These are phyloP conservation scores for Nitzschia inconspicua DNA, from an alignment of 108 stramenopile genomes.

Conservation along the genomic window DNA sequence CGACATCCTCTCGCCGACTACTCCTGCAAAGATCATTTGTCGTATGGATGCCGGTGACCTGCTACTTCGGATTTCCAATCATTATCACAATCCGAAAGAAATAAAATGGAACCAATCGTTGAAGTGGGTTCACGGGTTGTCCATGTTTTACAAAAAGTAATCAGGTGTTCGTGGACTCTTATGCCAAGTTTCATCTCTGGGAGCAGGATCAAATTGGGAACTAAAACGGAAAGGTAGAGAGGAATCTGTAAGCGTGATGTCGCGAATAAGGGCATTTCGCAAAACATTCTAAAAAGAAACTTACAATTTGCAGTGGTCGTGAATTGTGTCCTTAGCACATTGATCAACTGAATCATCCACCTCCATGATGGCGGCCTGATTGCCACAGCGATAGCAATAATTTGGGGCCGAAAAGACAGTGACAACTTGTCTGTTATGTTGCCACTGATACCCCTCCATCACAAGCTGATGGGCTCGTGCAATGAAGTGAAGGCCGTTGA, in stretches of 20 bases:
- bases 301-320: conserved; percentile 66
- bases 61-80: no score
- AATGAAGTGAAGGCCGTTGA: conserved; percentile 87
- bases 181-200: conserved; percentile 92
- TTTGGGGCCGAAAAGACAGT: conserved; percentile 98
- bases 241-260: background rate
- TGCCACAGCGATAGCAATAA: conserved; percentile 69
- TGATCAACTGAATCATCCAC: conserved; percentile 57
- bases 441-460: conserved; percentile 92
- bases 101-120: no score
- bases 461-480: conserved; percentile 96
- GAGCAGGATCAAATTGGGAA: conserved; percentile 92
- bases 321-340: conserved; percentile 62
- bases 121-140: no score
- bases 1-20: no score
- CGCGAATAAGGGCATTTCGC: background rate
- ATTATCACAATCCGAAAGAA: no score
- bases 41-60: no score
- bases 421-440: conserved; percentile 83
- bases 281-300: background rate
- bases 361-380: conserved; percentile 97
- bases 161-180: conserved; percentile 92
- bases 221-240: conserved; percentile 2
- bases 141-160: conserved; percentile 87
- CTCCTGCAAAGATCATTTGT: no score